Evolutionary conservation across 305 asterid species (phyloP).

Genomic region (Solanum hybrid): DNA sequence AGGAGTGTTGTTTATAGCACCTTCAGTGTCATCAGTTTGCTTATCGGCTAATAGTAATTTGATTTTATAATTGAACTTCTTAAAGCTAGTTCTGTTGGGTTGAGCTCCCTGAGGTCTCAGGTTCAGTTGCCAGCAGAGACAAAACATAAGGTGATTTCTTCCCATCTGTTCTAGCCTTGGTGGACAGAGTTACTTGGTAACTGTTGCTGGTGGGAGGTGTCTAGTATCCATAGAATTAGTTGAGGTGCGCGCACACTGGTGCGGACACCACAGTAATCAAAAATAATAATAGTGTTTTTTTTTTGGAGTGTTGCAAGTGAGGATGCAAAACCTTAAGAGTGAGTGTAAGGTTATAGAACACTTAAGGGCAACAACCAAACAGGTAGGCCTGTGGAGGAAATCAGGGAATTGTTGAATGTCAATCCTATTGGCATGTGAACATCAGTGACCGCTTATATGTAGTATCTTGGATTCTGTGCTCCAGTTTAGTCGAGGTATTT

Average conservation of each 20-base stretch:
- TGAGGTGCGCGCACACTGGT: background rate
- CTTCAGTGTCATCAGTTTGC: background rate
- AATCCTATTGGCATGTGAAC: background rate
- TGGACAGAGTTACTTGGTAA: background rate
- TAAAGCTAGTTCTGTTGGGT: background rate
- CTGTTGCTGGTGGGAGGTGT: background rate
- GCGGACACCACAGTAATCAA: background rate
- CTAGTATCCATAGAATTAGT: background rate
- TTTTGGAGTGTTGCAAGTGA: background rate
- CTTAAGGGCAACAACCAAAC: background rate
- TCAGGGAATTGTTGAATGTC: background rate
- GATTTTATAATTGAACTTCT: background rate
- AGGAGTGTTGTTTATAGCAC: background rate
- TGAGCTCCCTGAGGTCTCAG: background rate
- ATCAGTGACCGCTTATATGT: background rate
- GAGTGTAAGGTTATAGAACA: background rate
- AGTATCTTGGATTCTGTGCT: background rate
- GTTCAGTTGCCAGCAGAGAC: background rate
- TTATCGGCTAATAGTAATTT: background rate
- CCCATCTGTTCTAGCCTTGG: background rate
- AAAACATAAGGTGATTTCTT: background rate
- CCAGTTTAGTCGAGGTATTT: background rate
- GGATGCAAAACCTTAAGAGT: background rate
- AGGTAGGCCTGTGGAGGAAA: background rate
- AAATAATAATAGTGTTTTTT: background rate